These are phyloP conservation scores for Globisporangium solare DNA, from an alignment of 352 stramenopile species.

Conservation along the genomic window DNA sequence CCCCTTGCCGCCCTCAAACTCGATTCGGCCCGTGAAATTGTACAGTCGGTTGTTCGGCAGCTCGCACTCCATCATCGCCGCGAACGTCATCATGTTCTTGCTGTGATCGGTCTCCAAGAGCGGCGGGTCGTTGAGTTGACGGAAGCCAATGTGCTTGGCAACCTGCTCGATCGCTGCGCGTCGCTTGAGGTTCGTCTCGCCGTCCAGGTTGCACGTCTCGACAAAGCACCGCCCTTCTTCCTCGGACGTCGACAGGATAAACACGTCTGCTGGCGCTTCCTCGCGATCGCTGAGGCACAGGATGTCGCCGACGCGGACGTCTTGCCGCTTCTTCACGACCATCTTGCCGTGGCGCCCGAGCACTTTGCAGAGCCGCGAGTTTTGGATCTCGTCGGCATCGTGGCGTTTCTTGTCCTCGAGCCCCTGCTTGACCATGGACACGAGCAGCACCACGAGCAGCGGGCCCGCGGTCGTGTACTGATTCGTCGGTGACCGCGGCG, in stretches of 20 bases:
- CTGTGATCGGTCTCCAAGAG: slow-evolving; percentile 32
- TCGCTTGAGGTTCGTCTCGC: slow-evolving; percentile 93
- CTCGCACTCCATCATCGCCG: slow-evolving; percentile 53
- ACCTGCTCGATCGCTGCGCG: slow-evolving; percentile 49
- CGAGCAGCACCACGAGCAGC: slow-evolving; percentile 64
- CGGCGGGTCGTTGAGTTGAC: slow-evolving; percentile 46
- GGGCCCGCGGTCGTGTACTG: slow-evolving; percentile 73
- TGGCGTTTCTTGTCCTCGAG: slow-evolving; percentile 79
- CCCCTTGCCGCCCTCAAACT: slow-evolving; percentile 12
- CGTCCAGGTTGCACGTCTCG: slow-evolving; percentile 92
- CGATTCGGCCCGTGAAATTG: slow-evolving; percentile 59
- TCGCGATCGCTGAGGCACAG: slow-evolving; percentile 48
- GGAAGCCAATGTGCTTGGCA: slow-evolving; percentile 50
- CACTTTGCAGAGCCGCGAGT: slow-evolving; percentile 49
- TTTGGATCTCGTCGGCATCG: slow-evolving; percentile 58
- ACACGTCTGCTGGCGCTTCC: slow-evolving; percentile 57
- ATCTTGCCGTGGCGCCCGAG: slow-evolving; percentile 32
- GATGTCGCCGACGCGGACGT: slow-evolving; percentile 73
- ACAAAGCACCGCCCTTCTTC: slow-evolving; percentile 86
- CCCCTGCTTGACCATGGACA: slow-evolving; percentile 78
- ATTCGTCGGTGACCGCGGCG: slow-evolving; percentile 63
- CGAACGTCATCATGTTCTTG: slow-evolving; percentile 37
- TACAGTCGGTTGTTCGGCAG: slow-evolving; percentile 77
- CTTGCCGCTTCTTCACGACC: slow-evolving; percentile 58
- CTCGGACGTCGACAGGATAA: slow-evolving; percentile 68